Percentiles rank a stretch among this genome's conserved stretches.
Conservation (phyloP, 768 basidiomycete genomes). For the Kwoniella dejecticola region DNA sequence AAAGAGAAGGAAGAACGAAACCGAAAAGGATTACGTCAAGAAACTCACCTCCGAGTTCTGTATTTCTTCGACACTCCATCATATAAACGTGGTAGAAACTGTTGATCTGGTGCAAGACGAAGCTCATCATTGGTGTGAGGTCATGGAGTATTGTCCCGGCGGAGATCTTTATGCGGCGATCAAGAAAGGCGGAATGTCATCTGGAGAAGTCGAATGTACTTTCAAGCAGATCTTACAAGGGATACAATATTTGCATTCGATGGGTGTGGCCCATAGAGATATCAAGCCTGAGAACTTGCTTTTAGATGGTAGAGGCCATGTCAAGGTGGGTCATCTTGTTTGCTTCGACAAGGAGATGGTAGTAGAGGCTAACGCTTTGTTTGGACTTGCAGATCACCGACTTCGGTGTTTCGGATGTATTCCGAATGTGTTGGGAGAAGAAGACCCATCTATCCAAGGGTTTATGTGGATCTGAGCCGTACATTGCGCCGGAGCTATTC, state of each 20-base stretch:
- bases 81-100: constrained; percentile 94
- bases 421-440: constrained; percentile 95
- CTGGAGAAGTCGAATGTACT: constrained; percentile 91
- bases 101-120: constrained; percentile 99
- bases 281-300: constrained; percentile 98
- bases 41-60: constrained; percentile 99
- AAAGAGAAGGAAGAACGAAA: constrained; percentile 95
- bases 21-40: constrained; percentile 99
- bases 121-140: constrained; percentile 94
- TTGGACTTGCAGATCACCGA: constrained; percentile 77
- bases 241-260: constrained; percentile 86
- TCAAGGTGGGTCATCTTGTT: constrained; percentile 69
- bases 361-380: constrained; percentile 3
- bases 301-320: constrained; percentile 85
- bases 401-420: constrained; percentile 98
- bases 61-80: constrained; percentile 92
- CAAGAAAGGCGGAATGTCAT: constrained; percentile 92
- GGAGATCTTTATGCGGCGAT: constrained; percentile 98
- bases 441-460: constrained; percentile 97
- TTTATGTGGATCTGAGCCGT: constrained; percentile 95
- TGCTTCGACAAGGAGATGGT: neutral
- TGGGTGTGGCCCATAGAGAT: constrained; percentile 97
- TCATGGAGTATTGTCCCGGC: constrained; percentile 99
- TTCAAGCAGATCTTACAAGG: constrained; percentile 94
- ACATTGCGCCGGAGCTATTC: constrained; percentile 98